A percentile compares a stretch with the other conserved stretches of the same genome.
phyloP scores from a whole-genome alignment of 805 yeast genomes.

The Monosporozyma aerobia region DNA sequence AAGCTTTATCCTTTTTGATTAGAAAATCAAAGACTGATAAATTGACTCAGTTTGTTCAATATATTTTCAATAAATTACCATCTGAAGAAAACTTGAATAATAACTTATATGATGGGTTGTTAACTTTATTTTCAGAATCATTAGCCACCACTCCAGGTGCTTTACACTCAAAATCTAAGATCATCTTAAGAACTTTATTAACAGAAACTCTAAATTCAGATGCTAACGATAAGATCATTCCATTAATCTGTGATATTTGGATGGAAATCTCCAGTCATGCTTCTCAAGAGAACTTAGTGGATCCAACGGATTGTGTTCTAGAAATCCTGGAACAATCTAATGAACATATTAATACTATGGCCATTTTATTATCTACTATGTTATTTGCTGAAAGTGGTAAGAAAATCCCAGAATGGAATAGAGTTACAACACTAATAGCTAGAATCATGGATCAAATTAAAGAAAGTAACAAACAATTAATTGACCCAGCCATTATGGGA shows the following conservation, averaged over 20 bases:
- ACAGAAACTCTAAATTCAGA: slow-evolving; percentile 19
- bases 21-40: slow-evolving; percentile 51
- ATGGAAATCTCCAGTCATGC: slow-evolving; percentile 48
- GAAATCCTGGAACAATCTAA: slow-evolving; percentile 13
- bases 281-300: slow-evolving; percentile 37
- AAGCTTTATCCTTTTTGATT: slow-evolving; percentile 75
- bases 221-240: slow-evolving; percentile 15
- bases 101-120: slow-evolving; percentile 48
- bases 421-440: slow-evolving; percentile 7
- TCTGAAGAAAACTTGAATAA: slow-evolving; percentile 11
- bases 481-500: slow-evolving; percentile 27
- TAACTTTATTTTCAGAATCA: slow-evolving; percentile 60
- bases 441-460: slow-evolving; percentile 5
- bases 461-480: neutral
- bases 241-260: slow-evolving; percentile 51
- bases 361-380: slow-evolving; percentile 39
- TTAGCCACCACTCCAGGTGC: slow-evolving; percentile 62
- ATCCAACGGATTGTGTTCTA: slow-evolving; percentile 35
- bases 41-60: slow-evolving; percentile 39
- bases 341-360: slow-evolving; percentile 24
- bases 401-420: slow-evolving; percentile 48
- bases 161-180: slow-evolving; percentile 61
- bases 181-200: slow-evolving; percentile 40
- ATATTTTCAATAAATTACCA: slow-evolving; percentile 32
- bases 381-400: slow-evolving; percentile 64